Conservation (phyloP, 176 grass and related monocot species). For the Bothriochloa decipiens region DNA sequence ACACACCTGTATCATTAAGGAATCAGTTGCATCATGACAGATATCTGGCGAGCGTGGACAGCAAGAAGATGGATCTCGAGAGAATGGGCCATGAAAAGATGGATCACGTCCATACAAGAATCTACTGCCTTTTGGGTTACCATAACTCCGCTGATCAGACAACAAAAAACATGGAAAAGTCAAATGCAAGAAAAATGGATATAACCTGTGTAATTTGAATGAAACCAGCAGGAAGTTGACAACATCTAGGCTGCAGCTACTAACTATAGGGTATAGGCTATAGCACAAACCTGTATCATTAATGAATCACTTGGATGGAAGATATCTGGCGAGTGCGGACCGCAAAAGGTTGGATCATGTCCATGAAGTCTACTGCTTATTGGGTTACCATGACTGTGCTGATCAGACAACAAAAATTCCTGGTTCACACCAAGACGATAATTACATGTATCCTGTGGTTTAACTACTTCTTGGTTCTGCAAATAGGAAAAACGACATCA, state of each 20-base stretch:
- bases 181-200: neutral
- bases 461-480: slow-evolving; percentile 35
- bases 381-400: slow-evolving; percentile 39
- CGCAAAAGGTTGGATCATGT: slow-evolving; percentile 46
- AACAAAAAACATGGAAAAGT: neutral
- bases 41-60: no score
- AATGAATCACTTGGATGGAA: slow-evolving; percentile 9
- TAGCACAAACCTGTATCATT: neutral
- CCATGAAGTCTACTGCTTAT: slow-evolving; percentile 46
- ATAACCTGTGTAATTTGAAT: neutral
- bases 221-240: neutral
- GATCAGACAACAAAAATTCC: slow-evolving; percentile 51
- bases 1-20: no score
- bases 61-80: no score
- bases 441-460: slow-evolving; percentile 22
- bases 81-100: slow-evolving; percentile 30
- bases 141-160: neutral
- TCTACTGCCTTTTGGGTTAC: neutral
- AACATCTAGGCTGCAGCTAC: neutral
- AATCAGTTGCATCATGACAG: no score
- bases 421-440: slow-evolving; percentile 50
- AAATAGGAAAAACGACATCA: slow-evolving; percentile 33
- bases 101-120: neutral
- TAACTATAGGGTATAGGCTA: neutral
- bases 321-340: slow-evolving; percentile 43